These are phyloP conservation scores for Phaeosphaeriaceae sp. DNA, from an alignment of 2,329 filamentous ascomycete genomes.

Conservation along the genomic window DNA sequence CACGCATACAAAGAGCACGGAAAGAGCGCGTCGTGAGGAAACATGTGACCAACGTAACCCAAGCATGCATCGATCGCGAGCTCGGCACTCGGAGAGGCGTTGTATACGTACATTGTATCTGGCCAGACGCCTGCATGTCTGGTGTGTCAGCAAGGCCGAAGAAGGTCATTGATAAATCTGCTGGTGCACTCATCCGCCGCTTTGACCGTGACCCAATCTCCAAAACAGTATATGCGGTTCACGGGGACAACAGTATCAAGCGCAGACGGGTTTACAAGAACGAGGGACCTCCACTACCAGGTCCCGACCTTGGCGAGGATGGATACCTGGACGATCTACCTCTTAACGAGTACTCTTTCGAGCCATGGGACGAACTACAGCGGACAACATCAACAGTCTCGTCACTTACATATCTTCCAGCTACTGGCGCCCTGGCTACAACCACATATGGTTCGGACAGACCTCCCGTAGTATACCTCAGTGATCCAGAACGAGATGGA, in stretches of 20 bases:
- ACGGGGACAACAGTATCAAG: conserved; percentile 32
- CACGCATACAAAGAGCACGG: conserved; percentile 17
- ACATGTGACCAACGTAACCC: conserved; percentile 23
- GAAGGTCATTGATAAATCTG: conserved; percentile 14
- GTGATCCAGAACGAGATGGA: conserved; percentile 33
- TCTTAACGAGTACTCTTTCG: conserved; percentile 24
- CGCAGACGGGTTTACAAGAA: conserved; percentile 14
- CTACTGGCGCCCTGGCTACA: conserved; percentile 36
- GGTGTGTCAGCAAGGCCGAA: conserved; percentile 15
- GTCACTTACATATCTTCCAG: conserved; percentile 36
- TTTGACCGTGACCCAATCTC: conserved; percentile 38
- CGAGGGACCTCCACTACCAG: conserved; percentile 7
- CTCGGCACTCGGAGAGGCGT: conserved; percentile 29
- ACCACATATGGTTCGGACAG: conserved; percentile 41
- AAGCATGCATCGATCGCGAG: conserved; percentile 35
- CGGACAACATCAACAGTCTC: conserved; percentile 40
- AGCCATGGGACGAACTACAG: conserved; percentile 30
- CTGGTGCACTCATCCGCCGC: conserved; percentile 19
- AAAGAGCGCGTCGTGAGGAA: conserved; percentile 35
- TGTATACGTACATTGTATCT: conserved; percentile 26
- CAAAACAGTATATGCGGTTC: conserved; percentile 32
- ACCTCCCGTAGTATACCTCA: conserved; percentile 35
- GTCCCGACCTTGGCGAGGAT: conserved; percentile 8
- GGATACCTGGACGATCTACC: conserved; percentile 1
- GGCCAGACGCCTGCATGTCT: conserved; percentile 37